phyloP scores from a whole-genome alignment of 2,329 filamentous ascomycete genomes.

The Trichophyton schoenleinii region DNA sequence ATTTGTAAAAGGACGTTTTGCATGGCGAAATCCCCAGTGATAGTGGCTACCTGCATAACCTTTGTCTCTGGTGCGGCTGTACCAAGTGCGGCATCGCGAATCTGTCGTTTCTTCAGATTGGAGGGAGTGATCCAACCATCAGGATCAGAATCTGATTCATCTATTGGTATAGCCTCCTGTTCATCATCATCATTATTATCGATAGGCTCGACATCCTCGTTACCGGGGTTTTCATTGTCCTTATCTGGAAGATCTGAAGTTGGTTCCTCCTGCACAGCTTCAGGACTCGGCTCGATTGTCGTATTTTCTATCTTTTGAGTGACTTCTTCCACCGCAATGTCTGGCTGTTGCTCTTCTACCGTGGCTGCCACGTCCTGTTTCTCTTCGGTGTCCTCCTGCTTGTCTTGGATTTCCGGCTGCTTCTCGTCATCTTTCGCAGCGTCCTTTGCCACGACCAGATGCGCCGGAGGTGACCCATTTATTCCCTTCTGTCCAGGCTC shows the following conservation, averaged over 20 bases:
- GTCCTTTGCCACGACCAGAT: slow-evolving; percentile 12
- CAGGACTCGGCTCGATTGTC: slow-evolving; percentile 17
- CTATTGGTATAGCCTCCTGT: slow-evolving; percentile 12
- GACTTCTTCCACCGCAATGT: slow-evolving; percentile 19
- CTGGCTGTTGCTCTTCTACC: slow-evolving; percentile 11
- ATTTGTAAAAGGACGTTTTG: slow-evolving; percentile 93
- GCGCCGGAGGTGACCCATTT: slow-evolving; percentile 53
- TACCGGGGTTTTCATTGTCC: not conserved
- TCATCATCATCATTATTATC: slow-evolving; percentile 20
- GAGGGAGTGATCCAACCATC: slow-evolving; percentile 90
- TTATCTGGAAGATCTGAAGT: not conserved
- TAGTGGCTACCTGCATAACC: slow-evolving; percentile 72
- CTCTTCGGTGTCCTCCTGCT: slow-evolving; percentile 16
- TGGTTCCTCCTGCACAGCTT: not conserved
- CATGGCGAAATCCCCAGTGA: slow-evolving; percentile 95
- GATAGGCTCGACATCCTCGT: slow-evolving; percentile 11
- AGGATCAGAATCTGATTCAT: slow-evolving; percentile 35
- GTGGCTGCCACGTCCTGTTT: slow-evolving; percentile 19
- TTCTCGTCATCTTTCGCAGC: slow-evolving; percentile 16
- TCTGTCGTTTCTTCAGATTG: slow-evolving; percentile 77
- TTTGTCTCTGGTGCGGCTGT: slow-evolving; percentile 43
- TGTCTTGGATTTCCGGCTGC: slow-evolving; percentile 8
- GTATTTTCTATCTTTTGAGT: slow-evolving; percentile 20
- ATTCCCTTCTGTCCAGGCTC: slow-evolving; percentile 65
- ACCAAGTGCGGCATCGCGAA: slow-evolving; percentile 46